Conservation (phyloP, 805 yeast species). For the Candida coquimbonensis region DNA sequence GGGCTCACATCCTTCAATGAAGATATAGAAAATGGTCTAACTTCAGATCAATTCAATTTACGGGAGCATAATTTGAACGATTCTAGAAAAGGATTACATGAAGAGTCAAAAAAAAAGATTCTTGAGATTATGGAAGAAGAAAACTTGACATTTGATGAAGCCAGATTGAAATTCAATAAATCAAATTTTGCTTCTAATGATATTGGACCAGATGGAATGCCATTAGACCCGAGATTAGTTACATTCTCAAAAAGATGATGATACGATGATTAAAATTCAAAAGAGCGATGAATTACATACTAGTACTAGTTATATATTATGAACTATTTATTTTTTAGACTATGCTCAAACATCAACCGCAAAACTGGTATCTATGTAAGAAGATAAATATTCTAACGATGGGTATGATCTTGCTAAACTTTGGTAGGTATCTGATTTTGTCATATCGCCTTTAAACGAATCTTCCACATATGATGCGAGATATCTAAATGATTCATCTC, state of each 20-base stretch:
- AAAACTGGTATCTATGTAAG: slow-evolving; percentile 24
- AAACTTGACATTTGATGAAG: slow-evolving; percentile 57
- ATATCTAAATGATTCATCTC: slow-evolving; percentile 38
- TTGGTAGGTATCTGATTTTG: slow-evolving; percentile 12
- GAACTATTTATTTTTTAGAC: background rate
- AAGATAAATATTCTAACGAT: slow-evolving; percentile 30
- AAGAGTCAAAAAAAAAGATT: slow-evolving; percentile 43
- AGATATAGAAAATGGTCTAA: slow-evolving; percentile 53
- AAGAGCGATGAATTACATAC: too few species aligned
- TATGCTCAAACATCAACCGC: background rate
- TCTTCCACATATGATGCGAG: slow-evolving; percentile 31
- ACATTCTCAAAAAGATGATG: slow-evolving; percentile 22
- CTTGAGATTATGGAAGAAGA: slow-evolving; percentile 45
- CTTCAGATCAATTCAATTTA: slow-evolving; percentile 53
- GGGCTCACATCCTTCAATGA: slow-evolving; percentile 29
- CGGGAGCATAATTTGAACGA: slow-evolving; percentile 42
- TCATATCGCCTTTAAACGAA: slow-evolving; percentile 11
- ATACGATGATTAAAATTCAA: too few species aligned
- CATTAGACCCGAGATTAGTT: slow-evolving; percentile 59
- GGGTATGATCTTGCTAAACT: slow-evolving; percentile 25
- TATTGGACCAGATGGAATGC: slow-evolving; percentile 60
- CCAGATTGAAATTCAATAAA: slow-evolving; percentile 48
- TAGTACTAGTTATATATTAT: too few species aligned
- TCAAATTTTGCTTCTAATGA: slow-evolving; percentile 40
- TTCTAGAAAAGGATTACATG: slow-evolving; percentile 55